phyloP scores from a whole-genome alignment of 2,329 filamentous ascomycete genomes.

The Trichoderma breve region DNA sequence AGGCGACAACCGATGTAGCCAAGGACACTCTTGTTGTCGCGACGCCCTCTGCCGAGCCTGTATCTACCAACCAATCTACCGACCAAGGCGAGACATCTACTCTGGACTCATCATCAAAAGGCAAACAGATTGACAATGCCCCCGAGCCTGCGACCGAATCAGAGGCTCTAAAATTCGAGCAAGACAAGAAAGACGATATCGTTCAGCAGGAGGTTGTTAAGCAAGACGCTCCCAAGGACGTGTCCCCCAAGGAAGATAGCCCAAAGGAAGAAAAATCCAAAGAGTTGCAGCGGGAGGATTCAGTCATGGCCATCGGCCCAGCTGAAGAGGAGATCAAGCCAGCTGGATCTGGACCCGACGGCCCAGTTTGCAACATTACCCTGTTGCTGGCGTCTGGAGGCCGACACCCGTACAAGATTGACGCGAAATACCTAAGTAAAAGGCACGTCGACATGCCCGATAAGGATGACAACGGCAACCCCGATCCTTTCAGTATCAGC shows the following conservation, averaged over 20 bases:
- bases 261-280: neutral
- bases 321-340: conserved; percentile 43
- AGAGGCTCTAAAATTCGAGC: conserved; percentile 16
- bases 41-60: conserved; percentile 22
- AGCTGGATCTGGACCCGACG: conserved; percentile 33
- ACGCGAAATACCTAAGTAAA: conserved; percentile 80
- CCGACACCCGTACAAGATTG: conserved; percentile 85
- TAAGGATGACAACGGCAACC: conserved; percentile 54
- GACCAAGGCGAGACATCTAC: conserved; percentile 25
- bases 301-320: conserved; percentile 43
- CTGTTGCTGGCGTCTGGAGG: conserved; percentile 78
- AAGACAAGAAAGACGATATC: neutral
- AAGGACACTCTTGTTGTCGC: conserved; percentile 22
- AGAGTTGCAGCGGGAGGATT: conserved; percentile 31
- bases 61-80: conserved; percentile 27
- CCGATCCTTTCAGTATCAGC: conserved; percentile 84
- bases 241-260: conserved; percentile 27
- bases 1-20: neutral
- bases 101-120: conserved; percentile 30
- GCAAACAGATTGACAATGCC: conserved; percentile 34
- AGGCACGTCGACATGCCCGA: conserved; percentile 75
- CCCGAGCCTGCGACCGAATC: conserved; percentile 28
- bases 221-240: conserved; percentile 1
- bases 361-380: conserved; percentile 67
- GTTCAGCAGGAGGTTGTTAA: neutral